Conservation (phyloP, 768 basidiomycete genomes). For the Russula abietina region DNA sequence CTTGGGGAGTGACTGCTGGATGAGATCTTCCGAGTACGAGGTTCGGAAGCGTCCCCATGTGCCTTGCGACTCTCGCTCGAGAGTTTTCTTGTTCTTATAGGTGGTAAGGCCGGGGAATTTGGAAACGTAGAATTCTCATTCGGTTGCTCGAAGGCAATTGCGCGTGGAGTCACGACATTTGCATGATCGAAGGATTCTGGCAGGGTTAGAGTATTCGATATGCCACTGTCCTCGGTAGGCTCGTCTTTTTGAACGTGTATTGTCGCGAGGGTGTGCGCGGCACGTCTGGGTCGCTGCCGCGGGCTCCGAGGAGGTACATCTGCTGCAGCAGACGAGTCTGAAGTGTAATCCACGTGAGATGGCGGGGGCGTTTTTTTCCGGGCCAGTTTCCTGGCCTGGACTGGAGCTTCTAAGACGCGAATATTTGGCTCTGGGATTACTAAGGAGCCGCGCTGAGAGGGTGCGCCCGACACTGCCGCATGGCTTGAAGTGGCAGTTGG, state of each 20-base stretch:
- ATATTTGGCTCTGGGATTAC: conserved; percentile 29
- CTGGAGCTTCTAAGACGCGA: conserved; percentile 29
- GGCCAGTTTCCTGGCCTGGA: conserved; percentile 30
- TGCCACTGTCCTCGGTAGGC: conserved; percentile 26
- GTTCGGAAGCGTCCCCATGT: conserved; percentile 8
- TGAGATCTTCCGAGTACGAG: conserved; percentile 30
- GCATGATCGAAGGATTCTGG: conserved; percentile 53
- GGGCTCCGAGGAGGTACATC: conserved; percentile 36
- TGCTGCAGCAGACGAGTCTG: conserved; percentile 43
- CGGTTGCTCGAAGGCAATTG: conserved; percentile 37
- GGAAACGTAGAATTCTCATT: conserved; percentile 32
- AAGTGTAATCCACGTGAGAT: conserved; percentile 35
- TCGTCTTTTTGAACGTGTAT: conserved; percentile 39
- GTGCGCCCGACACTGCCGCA: conserved; percentile 31
- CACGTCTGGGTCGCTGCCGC: conserved; percentile 50
- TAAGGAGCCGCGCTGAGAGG: conserved; percentile 33
- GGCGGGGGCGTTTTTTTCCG: conserved; percentile 39
- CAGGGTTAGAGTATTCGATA: conserved; percentile 40
- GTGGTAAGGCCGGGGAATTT: conserved; percentile 27
- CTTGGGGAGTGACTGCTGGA: conserved; percentile 29
- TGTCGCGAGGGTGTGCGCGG: conserved; percentile 41
- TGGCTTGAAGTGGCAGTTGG: conserved; percentile 23
- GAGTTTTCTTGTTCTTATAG: conserved; percentile 29
- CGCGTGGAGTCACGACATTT: conserved; percentile 50
- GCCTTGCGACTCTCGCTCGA: conserved; percentile 28